Percentiles rank a stretch among this genome's conserved stretches.
phyloP scores from a whole-genome alignment of 1,284 basidiomycete species.

The Xanthoconium separans region DNA sequence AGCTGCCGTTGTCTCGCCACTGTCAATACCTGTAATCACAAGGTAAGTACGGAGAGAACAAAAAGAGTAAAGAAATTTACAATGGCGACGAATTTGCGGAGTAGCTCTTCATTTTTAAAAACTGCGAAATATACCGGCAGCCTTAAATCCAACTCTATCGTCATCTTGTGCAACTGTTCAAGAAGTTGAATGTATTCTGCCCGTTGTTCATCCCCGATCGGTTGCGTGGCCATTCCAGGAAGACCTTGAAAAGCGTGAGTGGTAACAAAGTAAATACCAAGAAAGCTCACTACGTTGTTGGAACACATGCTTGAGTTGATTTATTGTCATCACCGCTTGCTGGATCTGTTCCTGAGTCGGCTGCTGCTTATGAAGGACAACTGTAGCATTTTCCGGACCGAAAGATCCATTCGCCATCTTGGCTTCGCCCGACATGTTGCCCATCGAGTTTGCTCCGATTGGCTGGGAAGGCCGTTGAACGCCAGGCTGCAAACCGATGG shows the following conservation, averaged over 20 bases:
- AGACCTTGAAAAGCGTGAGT: constrained; percentile 16
- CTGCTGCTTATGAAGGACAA: constrained; percentile 10
- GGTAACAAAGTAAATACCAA: constrained; percentile 12
- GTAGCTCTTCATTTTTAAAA: constrained; percentile 43
- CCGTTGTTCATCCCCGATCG: constrained; percentile 52
- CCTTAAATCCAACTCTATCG: constrained; percentile 47
- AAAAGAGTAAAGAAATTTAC: constrained; percentile 41
- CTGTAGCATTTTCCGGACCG: constrained; percentile 8
- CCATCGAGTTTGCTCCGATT: constrained; percentile 16
- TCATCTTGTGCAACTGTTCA: constrained; percentile 45
- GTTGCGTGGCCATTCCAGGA: constrained; percentile 31
- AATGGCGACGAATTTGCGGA: constrained; percentile 51
- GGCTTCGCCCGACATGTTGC: constrained; percentile 17
- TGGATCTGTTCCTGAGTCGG: constrained; percentile 35
- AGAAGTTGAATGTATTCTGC: constrained; percentile 50
- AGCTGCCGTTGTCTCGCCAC: constrained; percentile 52
- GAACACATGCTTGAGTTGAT: constrained; percentile 34
- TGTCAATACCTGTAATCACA: constrained; percentile 44
- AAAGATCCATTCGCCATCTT: constrained; percentile 24
- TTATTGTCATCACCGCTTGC: constrained; percentile 31
- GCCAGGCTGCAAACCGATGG: constrained; percentile 16
- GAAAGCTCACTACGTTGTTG: constrained; percentile 32
- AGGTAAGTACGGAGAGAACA: constrained; percentile 7
- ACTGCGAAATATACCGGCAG: constrained; percentile 48
- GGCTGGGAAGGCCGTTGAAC: constrained; percentile 21